A percentile compares a stretch with the other conserved stretches of the same genome.
These are phyloP conservation scores for Nakazawaea wyomingensis DNA, from an alignment of 805 yeast genomes.

Conservation along the genomic window DNA sequence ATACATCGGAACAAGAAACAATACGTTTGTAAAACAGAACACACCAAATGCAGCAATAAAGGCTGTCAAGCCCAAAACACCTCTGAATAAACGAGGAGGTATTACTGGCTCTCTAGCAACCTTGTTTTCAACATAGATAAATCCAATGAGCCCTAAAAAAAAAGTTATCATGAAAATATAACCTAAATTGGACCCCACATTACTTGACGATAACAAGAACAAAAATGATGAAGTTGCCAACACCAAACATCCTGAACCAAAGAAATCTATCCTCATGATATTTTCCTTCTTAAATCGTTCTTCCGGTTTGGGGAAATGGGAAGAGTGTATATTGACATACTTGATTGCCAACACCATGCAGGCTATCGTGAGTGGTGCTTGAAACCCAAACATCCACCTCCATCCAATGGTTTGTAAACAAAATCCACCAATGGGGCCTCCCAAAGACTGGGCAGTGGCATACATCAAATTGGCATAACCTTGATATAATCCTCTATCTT, in stretches of 20 bases:
- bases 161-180: neutral
- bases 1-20: conserved; percentile 35
- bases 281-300: conserved; percentile 28
- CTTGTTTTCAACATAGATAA: conserved; percentile 29
- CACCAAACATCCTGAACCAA: conserved; percentile 34
- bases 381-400: conserved; percentile 39
- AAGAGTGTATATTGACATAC: conserved; percentile 30
- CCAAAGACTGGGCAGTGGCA: conserved; percentile 35
- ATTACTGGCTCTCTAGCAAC: conserved; percentile 33
- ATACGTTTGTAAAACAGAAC: conserved; percentile 29
- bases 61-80: conserved; percentile 33
- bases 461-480: conserved; percentile 40
- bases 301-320: conserved; percentile 22
- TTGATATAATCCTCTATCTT: conserved; percentile 48
- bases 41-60: conserved; percentile 32
- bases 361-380: conserved; percentile 31
- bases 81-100: conserved; percentile 34
- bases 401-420: conserved; percentile 35
- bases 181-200: neutral
- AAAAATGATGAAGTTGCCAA: conserved; percentile 29
- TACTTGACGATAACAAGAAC: conserved; percentile 26
- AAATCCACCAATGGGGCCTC: conserved; percentile 39
- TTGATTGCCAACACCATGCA: conserved; percentile 21
- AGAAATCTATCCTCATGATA: conserved; percentile 32
- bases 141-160: conserved; percentile 18